These are phyloP conservation scores for Ophiostoma himal-ulmi DNA, from an alignment of 2,329 filamentous ascomycete species.

Conservation along the genomic window DNA sequence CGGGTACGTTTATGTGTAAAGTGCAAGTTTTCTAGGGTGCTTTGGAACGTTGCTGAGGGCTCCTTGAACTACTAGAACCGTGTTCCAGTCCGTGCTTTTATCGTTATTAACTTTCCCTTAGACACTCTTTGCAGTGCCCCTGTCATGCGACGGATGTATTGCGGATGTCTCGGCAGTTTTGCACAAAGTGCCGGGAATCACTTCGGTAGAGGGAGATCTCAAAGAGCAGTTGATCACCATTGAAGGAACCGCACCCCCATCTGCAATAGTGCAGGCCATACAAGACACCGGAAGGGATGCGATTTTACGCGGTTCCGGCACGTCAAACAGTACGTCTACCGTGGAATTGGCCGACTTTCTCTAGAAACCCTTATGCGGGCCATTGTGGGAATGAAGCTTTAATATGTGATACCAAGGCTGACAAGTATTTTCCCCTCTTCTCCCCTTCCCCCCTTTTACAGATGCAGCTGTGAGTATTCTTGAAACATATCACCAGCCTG, in stretches of 20 bases:
- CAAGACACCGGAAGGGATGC: conserved; percentile 88
- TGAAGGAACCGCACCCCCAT: conserved; percentile 84
- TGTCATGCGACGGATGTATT: conserved; percentile 86
- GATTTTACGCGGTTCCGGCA: conserved; percentile 83
- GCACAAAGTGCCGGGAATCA: conserved; percentile 70
- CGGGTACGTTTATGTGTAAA: conserved; percentile 34
- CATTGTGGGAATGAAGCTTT: not conserved
- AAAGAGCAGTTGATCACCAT: conserved; percentile 77
- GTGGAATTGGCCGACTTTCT: too few species aligned
- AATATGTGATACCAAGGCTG: not conserved
- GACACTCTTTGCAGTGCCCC: conserved; percentile 91
- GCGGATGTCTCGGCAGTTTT: conserved; percentile 77
- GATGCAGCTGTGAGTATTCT: conserved; percentile 91
- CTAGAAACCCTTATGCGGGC: not conserved
- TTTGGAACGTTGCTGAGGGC: not conserved
- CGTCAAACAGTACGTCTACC: conserved; percentile 65
- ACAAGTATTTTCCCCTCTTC: conserved; percentile 1
- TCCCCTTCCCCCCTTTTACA: conserved; percentile 28
- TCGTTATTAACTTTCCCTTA: conserved; percentile 35
- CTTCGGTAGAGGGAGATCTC: conserved; percentile 74
- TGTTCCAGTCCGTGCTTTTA: conserved; percentile 12
- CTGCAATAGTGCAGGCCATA: conserved; percentile 81
- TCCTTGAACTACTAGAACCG: not conserved
- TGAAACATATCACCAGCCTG: conserved; percentile 56
- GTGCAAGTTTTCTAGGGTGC: not conserved